phyloP scores from a whole-genome alignment of 2,329 filamentous ascomycete species.

The Pseudomassariella vexata region DNA sequence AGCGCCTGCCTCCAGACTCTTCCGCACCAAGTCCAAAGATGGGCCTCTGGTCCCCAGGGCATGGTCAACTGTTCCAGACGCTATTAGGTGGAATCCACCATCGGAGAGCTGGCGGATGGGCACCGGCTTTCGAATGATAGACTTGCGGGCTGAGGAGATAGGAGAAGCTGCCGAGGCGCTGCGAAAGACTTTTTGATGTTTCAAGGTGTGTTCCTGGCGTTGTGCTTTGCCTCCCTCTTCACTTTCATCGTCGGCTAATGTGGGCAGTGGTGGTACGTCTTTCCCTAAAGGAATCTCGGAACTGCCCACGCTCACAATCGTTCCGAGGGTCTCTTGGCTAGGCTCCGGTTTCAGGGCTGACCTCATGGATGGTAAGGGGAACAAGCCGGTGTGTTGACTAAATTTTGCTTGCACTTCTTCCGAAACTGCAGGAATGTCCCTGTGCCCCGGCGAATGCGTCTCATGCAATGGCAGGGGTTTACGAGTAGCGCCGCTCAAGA shows the following conservation, averaged over 20 bases:
- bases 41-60: slow-evolving; percentile 2
- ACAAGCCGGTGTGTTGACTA: slow-evolving; percentile 26
- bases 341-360: slow-evolving; percentile 30
- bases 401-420: slow-evolving; percentile 28
- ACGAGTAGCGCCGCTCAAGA: slow-evolving; percentile 30
- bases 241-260: background rate
- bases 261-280: slow-evolving; percentile 9
- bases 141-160: slow-evolving; percentile 21
- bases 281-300: slow-evolving; percentile 28
- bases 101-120: slow-evolving; percentile 13
- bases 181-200: no score
- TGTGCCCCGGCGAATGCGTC: slow-evolving; percentile 25
- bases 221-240: no score
- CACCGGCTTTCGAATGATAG: slow-evolving; percentile 26
- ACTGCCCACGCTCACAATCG: slow-evolving; percentile 45
- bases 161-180: slow-evolving; percentile 14
- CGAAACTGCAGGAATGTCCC: background rate
- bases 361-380: slow-evolving; percentile 29
- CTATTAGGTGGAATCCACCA: no score
- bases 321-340: slow-evolving; percentile 43
- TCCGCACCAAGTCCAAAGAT: no score
- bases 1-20: no score
- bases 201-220: no score
- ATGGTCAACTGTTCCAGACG: no score
- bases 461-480: slow-evolving; percentile 24